Percentiles rank a stretch among this genome's conserved stretches.
phyloP scores from a whole-genome alignment of 2,329 filamentous ascomycete species.

The Microsporum ferrugineum region DNA sequence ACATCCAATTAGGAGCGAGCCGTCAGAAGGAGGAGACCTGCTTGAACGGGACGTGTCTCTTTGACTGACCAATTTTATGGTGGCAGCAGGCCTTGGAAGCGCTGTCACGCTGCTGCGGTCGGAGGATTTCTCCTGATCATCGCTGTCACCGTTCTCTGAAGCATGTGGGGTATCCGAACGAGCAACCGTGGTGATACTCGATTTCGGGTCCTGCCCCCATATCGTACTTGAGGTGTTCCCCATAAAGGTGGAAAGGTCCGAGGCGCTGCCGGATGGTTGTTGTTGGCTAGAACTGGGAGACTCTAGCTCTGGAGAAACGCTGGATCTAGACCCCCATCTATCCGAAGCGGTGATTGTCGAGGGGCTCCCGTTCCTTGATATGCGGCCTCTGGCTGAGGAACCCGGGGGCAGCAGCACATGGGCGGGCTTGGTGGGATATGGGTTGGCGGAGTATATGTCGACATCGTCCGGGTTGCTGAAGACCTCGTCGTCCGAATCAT shows the following conservation, averaged over 20 bases:
- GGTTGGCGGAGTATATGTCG: slow-evolving; percentile 32
- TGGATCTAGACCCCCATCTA: not conserved
- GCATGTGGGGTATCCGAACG: slow-evolving; percentile 9
- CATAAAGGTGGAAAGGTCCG: slow-evolving; percentile 6
- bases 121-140: slow-evolving; percentile 19
- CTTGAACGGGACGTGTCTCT: slow-evolving; percentile 20
- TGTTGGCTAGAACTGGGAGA: slow-evolving; percentile 7
- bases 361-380: not conserved
- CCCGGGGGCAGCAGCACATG: slow-evolving; percentile 33
- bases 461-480: slow-evolving; percentile 15
- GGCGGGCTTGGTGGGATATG: slow-evolving; percentile 38
- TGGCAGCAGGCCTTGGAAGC: slow-evolving; percentile 18
- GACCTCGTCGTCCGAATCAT: slow-evolving; percentile 3
- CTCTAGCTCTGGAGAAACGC: not conserved
- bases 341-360: not conserved
- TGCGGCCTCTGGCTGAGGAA: slow-evolving; percentile 18
- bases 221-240: slow-evolving; percentile 13
- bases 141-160: slow-evolving; percentile 12
- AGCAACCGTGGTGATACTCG: slow-evolving; percentile 15
- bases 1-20: slow-evolving; percentile 11
- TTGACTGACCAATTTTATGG: slow-evolving; percentile 29
- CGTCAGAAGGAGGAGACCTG: slow-evolving; percentile 15
- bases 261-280: slow-evolving; percentile 8
- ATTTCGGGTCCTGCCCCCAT: slow-evolving; percentile 13
- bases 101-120: slow-evolving; percentile 18